Evolutionary conservation across 495 filamentous ascomycete species (phyloP), one percentile per base, ranked within the genome.

Genomic region (Penicillium dipodomyicola): DNA sequence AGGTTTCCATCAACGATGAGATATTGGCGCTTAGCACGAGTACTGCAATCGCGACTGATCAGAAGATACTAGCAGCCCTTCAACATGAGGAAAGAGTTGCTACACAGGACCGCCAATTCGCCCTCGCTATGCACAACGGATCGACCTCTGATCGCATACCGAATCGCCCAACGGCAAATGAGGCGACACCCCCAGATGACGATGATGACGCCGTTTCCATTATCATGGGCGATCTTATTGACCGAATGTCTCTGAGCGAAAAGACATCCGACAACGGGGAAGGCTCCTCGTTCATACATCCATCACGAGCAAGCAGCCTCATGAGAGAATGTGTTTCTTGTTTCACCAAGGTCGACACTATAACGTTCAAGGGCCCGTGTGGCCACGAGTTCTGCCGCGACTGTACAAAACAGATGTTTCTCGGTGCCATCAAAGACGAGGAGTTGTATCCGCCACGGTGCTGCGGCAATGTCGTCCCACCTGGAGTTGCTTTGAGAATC

Each of bases 381-480:
- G 59, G 57, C 4, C 56, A 67, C 45, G 19, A 29, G 4, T 63
- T 49, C n/a, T 67, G 65, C 33, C 35, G 12, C 19, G 49, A 56
- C 5, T 67, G 59, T 43, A 49, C 52, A 0, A 35, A 39, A n/a
- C 39, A 56, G 10, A 48, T 67, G 33, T 60, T 65, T 23, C 57
- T 65, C 11, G 57, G 56, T 5, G 29, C 58, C 1, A 67, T 57
- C 5, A 59, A 39, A 56, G 59, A 67, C 29, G 65, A 67, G 27
- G 59, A 67, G 37, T 29, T 65, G 0, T 67, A 67, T 23, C 65
- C 62, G n/a, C 65, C 62, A 9, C 52, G 57, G 8, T 59, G 56
- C 25, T 62, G 60, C 37, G 53, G 52, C 1, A 23, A 53, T 17
- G 17, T 49, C 7, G 25, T 59, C 0, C 41, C 62, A 2, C 52